Percentiles rank a stretch among this genome's conserved stretches.
Conservation (phyloP, 1,284 basidiomycete species). For the Pseudozyma thailandica region DNA sequence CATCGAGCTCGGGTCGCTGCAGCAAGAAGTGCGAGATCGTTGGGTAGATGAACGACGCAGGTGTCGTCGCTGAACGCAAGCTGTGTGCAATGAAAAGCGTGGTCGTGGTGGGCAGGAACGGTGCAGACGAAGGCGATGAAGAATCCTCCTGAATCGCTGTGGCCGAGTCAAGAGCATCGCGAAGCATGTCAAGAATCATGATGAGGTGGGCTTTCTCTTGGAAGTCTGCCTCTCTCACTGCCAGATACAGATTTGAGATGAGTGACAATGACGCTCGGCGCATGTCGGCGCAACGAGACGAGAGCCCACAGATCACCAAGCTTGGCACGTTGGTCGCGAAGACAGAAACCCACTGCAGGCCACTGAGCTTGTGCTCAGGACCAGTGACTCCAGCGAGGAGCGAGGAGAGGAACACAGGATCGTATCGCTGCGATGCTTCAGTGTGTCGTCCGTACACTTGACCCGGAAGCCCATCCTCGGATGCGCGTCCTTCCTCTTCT, state of each 20-base stretch:
- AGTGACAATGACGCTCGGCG: constrained; percentile 71
- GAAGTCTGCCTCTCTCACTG: constrained; percentile 75
- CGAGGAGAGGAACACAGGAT: constrained; percentile 81
- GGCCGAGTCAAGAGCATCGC: constrained; percentile 37
- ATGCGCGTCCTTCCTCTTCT: background rate
- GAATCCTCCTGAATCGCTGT: constrained; percentile 16
- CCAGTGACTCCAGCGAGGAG: constrained; percentile 76
- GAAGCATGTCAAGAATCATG: constrained; percentile 78
- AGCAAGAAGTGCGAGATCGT: constrained; percentile 82
- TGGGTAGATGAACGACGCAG: constrained; percentile 83
- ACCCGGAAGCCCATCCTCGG: constrained; percentile 5
- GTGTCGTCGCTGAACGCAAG: constrained; percentile 80
- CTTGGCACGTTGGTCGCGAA: constrained; percentile 83
- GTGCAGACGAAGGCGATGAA: constrained; percentile 67
- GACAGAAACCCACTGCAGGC: constrained; percentile 83
- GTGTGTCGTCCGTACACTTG: constrained; percentile 41
- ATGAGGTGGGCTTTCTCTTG: constrained; percentile 82
- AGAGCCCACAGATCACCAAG: constrained; percentile 78
- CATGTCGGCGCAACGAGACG: constrained; percentile 75
- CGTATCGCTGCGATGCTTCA: constrained; percentile 72
- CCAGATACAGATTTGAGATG: constrained; percentile 69
- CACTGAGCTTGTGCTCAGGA: constrained; percentile 72
- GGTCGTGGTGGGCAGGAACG: constrained; percentile 76
- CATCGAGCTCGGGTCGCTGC: constrained; percentile 81
- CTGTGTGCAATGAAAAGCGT: constrained; percentile 83